Conservation (phyloP, 1,284 basidiomycete species). For the Ustilago crameri region DNA sequence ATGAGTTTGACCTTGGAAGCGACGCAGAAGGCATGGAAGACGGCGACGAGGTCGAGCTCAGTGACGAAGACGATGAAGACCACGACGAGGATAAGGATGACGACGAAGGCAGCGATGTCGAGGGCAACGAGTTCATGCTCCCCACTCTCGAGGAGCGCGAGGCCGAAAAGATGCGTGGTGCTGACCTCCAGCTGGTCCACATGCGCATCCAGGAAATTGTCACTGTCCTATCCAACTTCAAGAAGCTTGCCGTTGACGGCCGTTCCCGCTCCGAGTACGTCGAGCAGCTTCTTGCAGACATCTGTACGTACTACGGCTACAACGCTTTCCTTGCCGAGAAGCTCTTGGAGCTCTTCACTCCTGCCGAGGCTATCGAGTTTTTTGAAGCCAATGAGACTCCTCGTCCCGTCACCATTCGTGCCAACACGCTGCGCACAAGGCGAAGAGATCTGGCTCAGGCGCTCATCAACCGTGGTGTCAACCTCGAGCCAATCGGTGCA, state of each 20-base stretch:
- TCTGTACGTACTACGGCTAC: conserved; percentile 87
- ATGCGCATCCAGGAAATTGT: conserved; percentile 88
- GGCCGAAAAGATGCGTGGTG: conserved; percentile 73
- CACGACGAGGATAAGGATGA: conserved; percentile 70
- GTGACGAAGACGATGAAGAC: conserved; percentile 66
- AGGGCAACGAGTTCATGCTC: conserved; percentile 76
- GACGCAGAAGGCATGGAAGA: conserved; percentile 45
- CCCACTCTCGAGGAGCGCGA: conserved; percentile 85
- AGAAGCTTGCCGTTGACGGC: conserved; percentile 71
- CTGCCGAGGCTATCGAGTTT: conserved; percentile 91
- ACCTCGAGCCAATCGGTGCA: conserved; percentile 89
- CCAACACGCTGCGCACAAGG: conserved; percentile 93
- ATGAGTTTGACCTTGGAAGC: conserved; percentile 42
- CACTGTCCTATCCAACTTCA: conserved; percentile 73
- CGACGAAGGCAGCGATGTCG: conserved; percentile 50
- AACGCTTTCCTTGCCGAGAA: conserved; percentile 95
- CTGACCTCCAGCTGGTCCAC: conserved; percentile 83
- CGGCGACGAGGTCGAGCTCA: conserved; percentile 40
- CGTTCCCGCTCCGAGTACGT: conserved; percentile 84
- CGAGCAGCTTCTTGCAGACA: conserved; percentile 82
- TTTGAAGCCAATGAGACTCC: conserved; percentile 98
- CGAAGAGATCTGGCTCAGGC: conserved; percentile 93
- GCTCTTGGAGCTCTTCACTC: conserved; percentile 90
- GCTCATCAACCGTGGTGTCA: conserved; percentile 96
- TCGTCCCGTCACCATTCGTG: conserved; percentile 95